A percentile compares a stretch with the other conserved stretches of the same genome.
phyloP scores from a whole-genome alignment of 2,329 filamentous ascomycete species.

The Cladophialophora psammophila region DNA sequence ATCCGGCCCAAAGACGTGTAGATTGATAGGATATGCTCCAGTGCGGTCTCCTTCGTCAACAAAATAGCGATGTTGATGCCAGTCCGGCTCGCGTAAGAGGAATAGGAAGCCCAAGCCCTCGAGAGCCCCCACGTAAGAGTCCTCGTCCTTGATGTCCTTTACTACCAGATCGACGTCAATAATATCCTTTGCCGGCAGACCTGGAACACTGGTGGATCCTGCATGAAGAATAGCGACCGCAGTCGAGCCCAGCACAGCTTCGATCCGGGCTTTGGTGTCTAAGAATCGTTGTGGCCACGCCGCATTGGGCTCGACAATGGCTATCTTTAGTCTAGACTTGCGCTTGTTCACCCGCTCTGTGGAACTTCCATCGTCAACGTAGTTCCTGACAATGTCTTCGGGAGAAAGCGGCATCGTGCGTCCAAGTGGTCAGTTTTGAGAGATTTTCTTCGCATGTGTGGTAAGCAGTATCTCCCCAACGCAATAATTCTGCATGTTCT shows the following conservation, averaged over 20 bases:
- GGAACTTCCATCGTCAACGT: constrained; percentile 4
- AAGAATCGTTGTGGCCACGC: constrained; percentile 13
- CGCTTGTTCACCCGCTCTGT: constrained; percentile 10
- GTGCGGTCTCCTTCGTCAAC: constrained; percentile 9
- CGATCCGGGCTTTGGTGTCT: constrained; percentile 13
- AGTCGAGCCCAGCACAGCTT: constrained; percentile 4
- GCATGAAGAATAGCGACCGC: constrained; percentile 8
- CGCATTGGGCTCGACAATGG: constrained; percentile 16
- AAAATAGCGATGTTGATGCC: constrained; percentile 13
- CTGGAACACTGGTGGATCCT: constrained; percentile 12
- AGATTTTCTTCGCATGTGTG: too few relatives aligned
- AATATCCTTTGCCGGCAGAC: constrained; percentile 11
- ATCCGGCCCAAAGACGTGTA: constrained; percentile 12
- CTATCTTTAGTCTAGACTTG: constrained; percentile 7
- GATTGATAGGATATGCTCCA: constrained; percentile 5
- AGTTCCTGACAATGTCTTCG: constrained; percentile 4
- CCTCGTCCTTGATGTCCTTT: constrained; percentile 9
- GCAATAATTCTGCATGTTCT: too few relatives aligned
- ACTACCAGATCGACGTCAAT: constrained; percentile 16
- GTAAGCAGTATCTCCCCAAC: too few relatives aligned
- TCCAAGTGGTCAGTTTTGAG: too few relatives aligned
- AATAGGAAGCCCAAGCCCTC: constrained; percentile 7
- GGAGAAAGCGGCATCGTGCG: constrained; percentile 8
- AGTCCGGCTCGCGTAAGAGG: constrained; percentile 11
- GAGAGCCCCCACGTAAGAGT: constrained; percentile 7